phyloP scores from a whole-genome alignment of 2,329 filamentous ascomycete genomes.

The Exophiala sideris region DNA sequence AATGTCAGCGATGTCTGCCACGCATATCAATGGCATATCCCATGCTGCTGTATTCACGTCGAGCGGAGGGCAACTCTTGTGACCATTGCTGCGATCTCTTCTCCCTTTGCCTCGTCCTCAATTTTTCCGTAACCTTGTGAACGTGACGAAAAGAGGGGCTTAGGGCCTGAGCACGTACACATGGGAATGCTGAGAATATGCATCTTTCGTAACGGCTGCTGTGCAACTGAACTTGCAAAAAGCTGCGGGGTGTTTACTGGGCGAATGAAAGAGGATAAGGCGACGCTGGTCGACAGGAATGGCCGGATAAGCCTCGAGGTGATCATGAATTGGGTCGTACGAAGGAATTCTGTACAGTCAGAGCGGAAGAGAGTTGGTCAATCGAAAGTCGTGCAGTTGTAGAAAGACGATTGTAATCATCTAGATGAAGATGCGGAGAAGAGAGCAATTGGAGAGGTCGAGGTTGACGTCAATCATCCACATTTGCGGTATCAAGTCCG shows the following conservation, averaged over 20 bases:
- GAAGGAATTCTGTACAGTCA: not conserved
- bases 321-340: constrained; percentile 17
- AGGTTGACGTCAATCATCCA: constrained; percentile 1
- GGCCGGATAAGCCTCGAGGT: constrained; percentile 20
- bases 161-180: constrained; percentile 39
- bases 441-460: constrained; percentile 1
- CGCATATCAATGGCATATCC: constrained; percentile 30
- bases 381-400: not conserved
- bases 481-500: not conserved
- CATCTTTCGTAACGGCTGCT: constrained; percentile 35
- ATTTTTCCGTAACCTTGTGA: no score
- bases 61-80: constrained; percentile 23
- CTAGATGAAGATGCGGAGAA: constrained; percentile 4
- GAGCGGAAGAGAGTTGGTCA: not conserved
- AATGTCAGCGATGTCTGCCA: constrained; percentile 29
- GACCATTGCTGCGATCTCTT: no score
- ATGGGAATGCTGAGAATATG: constrained; percentile 54
- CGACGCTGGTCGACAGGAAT: constrained; percentile 18
- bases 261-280: constrained; percentile 16
- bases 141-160: not conserved
- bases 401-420: not conserved
- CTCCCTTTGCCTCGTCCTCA: no score
- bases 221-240: constrained; percentile 2
- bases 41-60: constrained; percentile 5
- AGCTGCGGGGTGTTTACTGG: constrained; percentile 21